These are phyloP conservation scores for Pneumocystis sp. DNA, from an alignment of 1,139 yeast genomes.

Conservation along the genomic window DNA sequence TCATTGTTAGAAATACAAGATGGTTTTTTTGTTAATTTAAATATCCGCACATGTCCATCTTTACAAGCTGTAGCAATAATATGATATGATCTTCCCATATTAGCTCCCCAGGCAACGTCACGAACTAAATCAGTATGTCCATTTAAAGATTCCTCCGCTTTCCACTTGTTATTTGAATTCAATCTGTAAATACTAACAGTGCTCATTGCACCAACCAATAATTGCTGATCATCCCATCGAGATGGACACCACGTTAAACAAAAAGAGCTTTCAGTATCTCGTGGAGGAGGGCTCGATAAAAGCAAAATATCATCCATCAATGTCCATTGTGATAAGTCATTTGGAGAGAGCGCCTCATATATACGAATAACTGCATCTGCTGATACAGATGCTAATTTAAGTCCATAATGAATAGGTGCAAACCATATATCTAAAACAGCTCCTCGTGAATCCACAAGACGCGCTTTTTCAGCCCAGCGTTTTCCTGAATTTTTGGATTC, in stretches of 20 bases:
- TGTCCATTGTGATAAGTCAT: conserved; percentile 71
- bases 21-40: conserved; percentile 36
- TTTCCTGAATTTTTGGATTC: conserved; percentile 37
- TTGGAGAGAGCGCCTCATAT: conserved; percentile 80
- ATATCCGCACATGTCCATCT: conserved; percentile 81
- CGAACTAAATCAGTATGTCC: conserved; percentile 80
- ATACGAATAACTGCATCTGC: conserved; percentile 77
- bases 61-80: conserved; percentile 89
- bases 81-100: conserved; percentile 76
- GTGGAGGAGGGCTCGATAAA: conserved; percentile 54
- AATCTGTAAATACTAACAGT: conserved; percentile 66
- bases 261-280: conserved; percentile 74
- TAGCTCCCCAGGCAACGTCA: conserved; percentile 74
- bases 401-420: conserved; percentile 75
- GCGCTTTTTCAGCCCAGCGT: conserved; percentile 43
- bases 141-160: conserved; percentile 35
- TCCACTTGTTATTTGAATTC: conserved; percentile 27
- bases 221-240: conserved; percentile 61
- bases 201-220: conserved; percentile 75
- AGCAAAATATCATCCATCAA: conserved; percentile 46
- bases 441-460: conserved; percentile 29
- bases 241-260: conserved; percentile 90
- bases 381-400: conserved; percentile 76
- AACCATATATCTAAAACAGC: conserved; percentile 81
- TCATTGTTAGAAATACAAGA: background rate